Evolutionary conservation across 1,139 yeast species (phyloP).

Genomic region (Nakaseomyces nivariensis): DNA sequence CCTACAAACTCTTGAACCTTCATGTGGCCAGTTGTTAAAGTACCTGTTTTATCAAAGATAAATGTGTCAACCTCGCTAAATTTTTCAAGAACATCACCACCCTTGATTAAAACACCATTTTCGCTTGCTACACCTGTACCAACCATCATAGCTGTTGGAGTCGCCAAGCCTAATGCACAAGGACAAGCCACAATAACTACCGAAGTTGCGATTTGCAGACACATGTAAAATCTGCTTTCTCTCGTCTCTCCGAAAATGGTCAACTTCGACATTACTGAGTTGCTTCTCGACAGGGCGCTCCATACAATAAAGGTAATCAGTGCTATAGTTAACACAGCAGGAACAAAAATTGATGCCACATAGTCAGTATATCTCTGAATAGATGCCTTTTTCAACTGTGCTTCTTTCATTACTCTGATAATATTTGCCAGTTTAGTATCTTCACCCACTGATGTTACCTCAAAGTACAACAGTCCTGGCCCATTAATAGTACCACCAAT

Average conservation of each 20-base stretch:
- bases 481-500: constrained; percentile 92
- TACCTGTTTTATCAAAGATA: constrained; percentile 92
- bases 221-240: constrained; percentile 54
- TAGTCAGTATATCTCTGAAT: constrained; percentile 83
- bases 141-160: constrained; percentile 98
- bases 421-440: constrained; percentile 83
- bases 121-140: constrained; percentile 95
- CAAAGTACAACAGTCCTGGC: constrained; percentile 57
- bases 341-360: constrained; percentile 81
- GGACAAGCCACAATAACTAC: constrained; percentile 98
- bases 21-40: constrained; percentile 83
- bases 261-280: constrained; percentile 26
- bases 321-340: constrained; percentile 55
- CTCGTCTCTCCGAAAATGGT: constrained; percentile 49
- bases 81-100: constrained; percentile 80
- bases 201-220: constrained; percentile 78
- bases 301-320: constrained; percentile 60
- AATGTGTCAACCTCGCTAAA: constrained; percentile 58
- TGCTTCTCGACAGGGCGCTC: constrained; percentile 38
- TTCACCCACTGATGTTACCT: constrained; percentile 63
- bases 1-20: constrained; percentile 32
- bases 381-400: constrained; percentile 83
- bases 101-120: constrained; percentile 83
- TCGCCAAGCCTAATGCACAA: constrained; percentile 92
- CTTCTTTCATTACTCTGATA: constrained; percentile 75